Conservation (phyloP, 2,329 filamentous ascomycete species). For the Cladophialophora exuberans region DNA sequence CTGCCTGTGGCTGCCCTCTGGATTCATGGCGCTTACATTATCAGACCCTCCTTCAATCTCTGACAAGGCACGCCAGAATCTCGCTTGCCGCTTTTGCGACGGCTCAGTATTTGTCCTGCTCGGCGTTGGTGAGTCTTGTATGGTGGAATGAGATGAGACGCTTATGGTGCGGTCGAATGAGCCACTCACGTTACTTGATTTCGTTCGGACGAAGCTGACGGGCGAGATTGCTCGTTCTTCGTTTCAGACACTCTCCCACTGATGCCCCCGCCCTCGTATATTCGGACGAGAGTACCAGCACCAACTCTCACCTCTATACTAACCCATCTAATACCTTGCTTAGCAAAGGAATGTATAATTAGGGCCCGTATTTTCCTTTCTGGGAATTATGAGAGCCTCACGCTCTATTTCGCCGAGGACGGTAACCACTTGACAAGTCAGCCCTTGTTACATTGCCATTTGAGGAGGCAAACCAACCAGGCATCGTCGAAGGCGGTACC, state of each 20-base stretch:
- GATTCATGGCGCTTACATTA: slow-evolving; percentile 6
- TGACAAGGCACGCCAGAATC: too few relatives aligned
- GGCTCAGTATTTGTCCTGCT: neutral
- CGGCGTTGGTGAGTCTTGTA: neutral
- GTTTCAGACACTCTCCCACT: neutral
- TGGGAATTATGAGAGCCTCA: neutral
- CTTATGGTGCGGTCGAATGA: too few relatives aligned
- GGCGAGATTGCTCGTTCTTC: neutral
- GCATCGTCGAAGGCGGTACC: neutral
- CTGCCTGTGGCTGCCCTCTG: neutral
- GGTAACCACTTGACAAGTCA: slow-evolving; percentile 3
- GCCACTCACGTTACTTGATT: neutral
- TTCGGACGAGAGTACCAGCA: neutral
- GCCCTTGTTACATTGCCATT: neutral
- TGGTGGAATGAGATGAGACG: too few relatives aligned
- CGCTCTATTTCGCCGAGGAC: neutral
- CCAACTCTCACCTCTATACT: too few relatives aligned
- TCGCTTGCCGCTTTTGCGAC: neutral
- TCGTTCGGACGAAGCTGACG: slow-evolving; percentile 3
- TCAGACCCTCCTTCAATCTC: slow-evolving; percentile 3
- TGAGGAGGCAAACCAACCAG: too few relatives aligned
- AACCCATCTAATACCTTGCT: neutral
- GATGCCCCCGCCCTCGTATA: neutral
- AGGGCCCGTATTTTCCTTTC: neutral
- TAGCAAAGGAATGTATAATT: neutral